These are phyloP conservation scores for Podaxis sp. DNA, from an alignment of 768 basidiomycete genomes.

Conservation along the genomic window DNA sequence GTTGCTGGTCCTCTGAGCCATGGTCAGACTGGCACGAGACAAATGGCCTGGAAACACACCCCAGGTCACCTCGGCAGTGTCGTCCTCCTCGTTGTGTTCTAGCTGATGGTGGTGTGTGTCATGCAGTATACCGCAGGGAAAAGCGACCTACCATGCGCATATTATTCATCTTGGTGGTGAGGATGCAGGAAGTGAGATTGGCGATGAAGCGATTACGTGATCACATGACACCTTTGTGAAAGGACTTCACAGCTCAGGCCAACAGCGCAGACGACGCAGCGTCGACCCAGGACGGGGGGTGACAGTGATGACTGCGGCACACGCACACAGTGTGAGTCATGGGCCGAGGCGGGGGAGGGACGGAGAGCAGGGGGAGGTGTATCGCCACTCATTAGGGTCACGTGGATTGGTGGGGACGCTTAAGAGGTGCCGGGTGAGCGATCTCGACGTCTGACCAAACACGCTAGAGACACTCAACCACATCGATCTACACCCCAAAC, in stretches of 20 bases:
- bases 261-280: background rate
- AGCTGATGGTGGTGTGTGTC: constrained; percentile 40
- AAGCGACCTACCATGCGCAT: constrained; percentile 13
- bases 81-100: constrained; percentile 76
- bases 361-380: background rate
- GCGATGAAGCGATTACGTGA: constrained; percentile 3
- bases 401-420: background rate
- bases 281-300: background rate
- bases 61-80: constrained; percentile 81
- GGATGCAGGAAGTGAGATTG: background rate
- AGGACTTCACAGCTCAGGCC: background rate
- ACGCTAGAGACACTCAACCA: constrained; percentile 14
- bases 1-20: constrained; percentile 74
- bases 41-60: constrained; percentile 41
- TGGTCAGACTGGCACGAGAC: constrained; percentile 11
- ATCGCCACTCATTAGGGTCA: constrained; percentile 3
- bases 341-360: background rate
- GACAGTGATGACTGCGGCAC: background rate
- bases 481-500: constrained; percentile 24
- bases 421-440: constrained; percentile 8
- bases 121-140: background rate
- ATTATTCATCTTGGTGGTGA: constrained; percentile 7
- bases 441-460: background rate
- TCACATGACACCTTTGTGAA: background rate
- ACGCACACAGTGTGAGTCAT: background rate